These are phyloP conservation scores for Paratinospora sagittata DNA, from an alignment of 164 flowering plant genomes.

Conservation along the genomic window DNA sequence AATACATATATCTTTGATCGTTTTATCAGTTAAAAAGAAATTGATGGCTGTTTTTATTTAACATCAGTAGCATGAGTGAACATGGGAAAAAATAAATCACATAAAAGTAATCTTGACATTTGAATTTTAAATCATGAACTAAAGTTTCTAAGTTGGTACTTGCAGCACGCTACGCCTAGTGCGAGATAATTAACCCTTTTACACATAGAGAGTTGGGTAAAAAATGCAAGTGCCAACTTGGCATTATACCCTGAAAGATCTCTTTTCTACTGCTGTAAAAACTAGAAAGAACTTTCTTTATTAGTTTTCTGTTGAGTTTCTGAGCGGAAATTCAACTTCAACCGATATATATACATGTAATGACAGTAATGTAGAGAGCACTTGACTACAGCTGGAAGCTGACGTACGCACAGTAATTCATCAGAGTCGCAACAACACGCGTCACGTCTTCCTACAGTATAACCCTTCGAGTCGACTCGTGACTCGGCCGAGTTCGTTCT, in stretches of 20 bases:
- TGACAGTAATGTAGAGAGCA: background rate
- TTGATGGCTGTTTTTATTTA: too few relatives aligned
- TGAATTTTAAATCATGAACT: too few relatives aligned
- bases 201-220: background rate
- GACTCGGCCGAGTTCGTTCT: background rate
- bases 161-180: background rate
- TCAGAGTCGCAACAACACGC: background rate
- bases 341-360: background rate
- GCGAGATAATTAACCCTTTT: background rate
- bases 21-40: too few relatives aligned
- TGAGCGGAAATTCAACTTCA: background rate
- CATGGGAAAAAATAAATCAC: too few relatives aligned
- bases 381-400: background rate
- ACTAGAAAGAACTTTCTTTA: background rate
- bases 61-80: too few relatives aligned
- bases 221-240: too few relatives aligned
- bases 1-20: too few relatives aligned
- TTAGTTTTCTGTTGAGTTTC: background rate
- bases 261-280: background rate
- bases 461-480: background rate
- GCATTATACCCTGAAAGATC: background rate
- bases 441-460: too few relatives aligned
- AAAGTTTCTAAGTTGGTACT: too few relatives aligned
- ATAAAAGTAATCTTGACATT: too few relatives aligned
- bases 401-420: background rate